Conservation (phyloP, 768 basidiomycete genomes). For the Myochromella boudieri region DNA sequence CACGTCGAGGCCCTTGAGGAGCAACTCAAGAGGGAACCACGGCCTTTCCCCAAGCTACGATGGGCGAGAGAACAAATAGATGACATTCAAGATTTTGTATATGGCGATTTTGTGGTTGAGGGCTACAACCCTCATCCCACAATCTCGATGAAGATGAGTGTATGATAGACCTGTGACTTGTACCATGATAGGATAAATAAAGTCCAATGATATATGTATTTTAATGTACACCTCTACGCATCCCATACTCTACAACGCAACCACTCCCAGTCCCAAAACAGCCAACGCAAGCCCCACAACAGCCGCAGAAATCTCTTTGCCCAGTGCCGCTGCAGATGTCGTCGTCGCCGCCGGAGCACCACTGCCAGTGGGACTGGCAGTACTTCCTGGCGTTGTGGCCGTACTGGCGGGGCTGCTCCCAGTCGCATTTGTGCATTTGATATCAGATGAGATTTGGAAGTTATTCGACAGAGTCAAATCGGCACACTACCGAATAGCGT, state of each 20-base stretch:
- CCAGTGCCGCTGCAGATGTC: too few relatives aligned
- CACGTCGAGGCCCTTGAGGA: slow-evolving; percentile 83
- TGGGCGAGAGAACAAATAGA: slow-evolving; percentile 64
- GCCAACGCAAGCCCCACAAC: too few relatives aligned
- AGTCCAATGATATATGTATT: too few relatives aligned
- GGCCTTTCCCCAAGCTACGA: slow-evolving; percentile 76
- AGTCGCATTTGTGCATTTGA: slow-evolving; percentile 36
- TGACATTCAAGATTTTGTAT: slow-evolving; percentile 79
- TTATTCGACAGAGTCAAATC: slow-evolving; percentile 69
- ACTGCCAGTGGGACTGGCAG: too few relatives aligned
- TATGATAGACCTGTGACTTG: not conserved
- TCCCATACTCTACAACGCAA: too few relatives aligned
- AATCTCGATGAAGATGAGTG: slow-evolving; percentile 10
- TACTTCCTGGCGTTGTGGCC: slow-evolving; percentile 15
- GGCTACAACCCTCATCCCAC: slow-evolving; percentile 82
- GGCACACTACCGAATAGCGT: slow-evolving; percentile 54
- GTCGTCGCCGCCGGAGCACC: slow-evolving; percentile 1
- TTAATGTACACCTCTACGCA: too few relatives aligned
- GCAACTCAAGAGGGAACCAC: slow-evolving; percentile 79
- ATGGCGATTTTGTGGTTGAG: slow-evolving; percentile 79
- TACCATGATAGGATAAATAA: slow-evolving; percentile 1
- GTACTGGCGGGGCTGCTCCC: slow-evolving; percentile 20
- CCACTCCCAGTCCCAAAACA: too few relatives aligned
- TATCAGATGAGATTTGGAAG: slow-evolving; percentile 46
- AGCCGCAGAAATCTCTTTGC: too few relatives aligned